A percentile compares a stretch with the other conserved stretches of the same genome.
phyloP scores from a whole-genome alignment of 768 basidiomycete species.

The Serendipita vermifera region DNA sequence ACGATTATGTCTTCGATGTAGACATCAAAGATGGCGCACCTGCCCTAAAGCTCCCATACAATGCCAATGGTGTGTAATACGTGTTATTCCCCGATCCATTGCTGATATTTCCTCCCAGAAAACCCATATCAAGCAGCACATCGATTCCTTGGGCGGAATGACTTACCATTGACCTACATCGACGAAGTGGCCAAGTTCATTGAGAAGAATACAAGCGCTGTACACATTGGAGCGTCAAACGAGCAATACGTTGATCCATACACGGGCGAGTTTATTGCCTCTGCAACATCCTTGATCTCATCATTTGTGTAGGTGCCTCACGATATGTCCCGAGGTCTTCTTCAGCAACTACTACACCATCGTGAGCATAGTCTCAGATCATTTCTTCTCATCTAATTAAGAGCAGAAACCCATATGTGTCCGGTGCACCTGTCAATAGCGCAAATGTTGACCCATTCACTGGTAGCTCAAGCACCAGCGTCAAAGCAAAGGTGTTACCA shows the following conservation, averaged over 20 bases:
- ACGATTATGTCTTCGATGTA: conserved; percentile 99
- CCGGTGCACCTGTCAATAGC: conserved; percentile 20
- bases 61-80: conserved; percentile 52
- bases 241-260: conserved; percentile 70
- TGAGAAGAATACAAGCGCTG: conserved; percentile 75
- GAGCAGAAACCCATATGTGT: conserved; percentile 28
- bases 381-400: background rate
- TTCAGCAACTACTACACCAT: background rate
- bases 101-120: conserved; percentile 36
- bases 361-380: background rate
- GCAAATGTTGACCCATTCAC: conserved; percentile 58
- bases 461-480: conserved; percentile 39
- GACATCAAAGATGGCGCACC: conserved; percentile 89
- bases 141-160: conserved; percentile 69
- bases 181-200: conserved; percentile 91
- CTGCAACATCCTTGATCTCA: background rate
- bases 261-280: conserved; percentile 44
- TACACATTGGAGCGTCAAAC: conserved; percentile 42
- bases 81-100: conserved; percentile 8
- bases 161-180: conserved; percentile 67
- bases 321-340: conserved; percentile 30
- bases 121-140: conserved; percentile 87
- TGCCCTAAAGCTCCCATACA: conserved; percentile 88
- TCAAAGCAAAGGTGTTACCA: conserved; percentile 22
- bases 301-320: conserved; percentile 40